phyloP scores from a whole-genome alignment of 805 yeast species.

The Yarrowia porcina region DNA sequence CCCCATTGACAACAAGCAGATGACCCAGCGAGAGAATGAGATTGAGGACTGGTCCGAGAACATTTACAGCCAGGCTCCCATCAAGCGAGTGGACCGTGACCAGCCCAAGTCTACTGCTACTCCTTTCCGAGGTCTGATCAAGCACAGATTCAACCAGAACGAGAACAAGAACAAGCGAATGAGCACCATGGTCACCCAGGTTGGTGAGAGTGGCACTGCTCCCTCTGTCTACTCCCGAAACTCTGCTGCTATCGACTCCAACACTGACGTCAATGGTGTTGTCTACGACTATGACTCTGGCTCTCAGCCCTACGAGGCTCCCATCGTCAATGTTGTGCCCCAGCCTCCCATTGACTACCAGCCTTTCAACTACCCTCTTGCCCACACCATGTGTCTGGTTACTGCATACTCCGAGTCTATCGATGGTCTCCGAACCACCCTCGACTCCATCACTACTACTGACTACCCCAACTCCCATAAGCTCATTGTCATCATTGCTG shows the following conservation, averaged over 20 bases:
- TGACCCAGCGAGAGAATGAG: slow-evolving; percentile 60
- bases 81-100: slow-evolving; percentile 32
- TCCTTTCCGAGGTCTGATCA: slow-evolving; percentile 20
- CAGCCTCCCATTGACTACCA: slow-evolving; percentile 89
- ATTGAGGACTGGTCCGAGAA: slow-evolving; percentile 87
- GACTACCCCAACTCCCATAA: slow-evolving; percentile 96
- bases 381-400: slow-evolving; percentile 70
- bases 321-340: slow-evolving; percentile 66
- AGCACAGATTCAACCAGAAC: slow-evolving; percentile 10
- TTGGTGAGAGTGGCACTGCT: slow-evolving; percentile 7
- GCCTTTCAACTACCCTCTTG: slow-evolving; percentile 79
- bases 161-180: slow-evolving; percentile 16
- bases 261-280: slow-evolving; percentile 5
- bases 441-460: slow-evolving; percentile 92
- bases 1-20: slow-evolving; percentile 51
- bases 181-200: slow-evolving; percentile 23
- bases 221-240: slow-evolving; percentile 20
- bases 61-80: slow-evolving; percentile 41
- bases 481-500: slow-evolving; percentile 79
- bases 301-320: slow-evolving; percentile 12
- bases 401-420: slow-evolving; percentile 96
- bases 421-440: slow-evolving; percentile 77
- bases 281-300: slow-evolving; percentile 7
- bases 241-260: slow-evolving; percentile 20
- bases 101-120: background rate